Evolutionary conservation across 1,284 basidiomycete genomes (phyloP).

Genomic region (Trichosporon asahii): DNA sequence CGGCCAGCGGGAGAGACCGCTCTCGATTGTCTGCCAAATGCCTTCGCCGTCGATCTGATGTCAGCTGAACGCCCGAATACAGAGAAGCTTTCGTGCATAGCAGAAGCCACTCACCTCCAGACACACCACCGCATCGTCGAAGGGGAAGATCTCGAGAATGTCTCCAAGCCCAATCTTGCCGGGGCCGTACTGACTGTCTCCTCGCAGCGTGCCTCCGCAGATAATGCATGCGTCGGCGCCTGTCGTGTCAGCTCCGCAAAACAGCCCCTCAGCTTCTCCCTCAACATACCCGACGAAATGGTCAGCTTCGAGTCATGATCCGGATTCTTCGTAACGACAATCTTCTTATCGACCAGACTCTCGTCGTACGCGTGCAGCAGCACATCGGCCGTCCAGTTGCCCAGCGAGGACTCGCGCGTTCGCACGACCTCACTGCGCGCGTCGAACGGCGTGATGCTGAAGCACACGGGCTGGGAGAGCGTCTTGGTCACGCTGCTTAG

Average conservation of each 20-base stretch:
- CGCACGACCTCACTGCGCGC: slow-evolving; percentile 72
- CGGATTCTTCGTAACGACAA: slow-evolving; percentile 1
- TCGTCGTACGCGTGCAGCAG: slow-evolving; percentile 83
- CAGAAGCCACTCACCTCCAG: slow-evolving; percentile 51
- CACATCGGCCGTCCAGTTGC: slow-evolving; percentile 88
- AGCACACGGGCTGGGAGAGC: slow-evolving; percentile 70
- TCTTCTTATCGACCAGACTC: slow-evolving; percentile 53
- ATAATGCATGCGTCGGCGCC: slow-evolving; percentile 71
- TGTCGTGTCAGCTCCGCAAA: slow-evolving; percentile 33
- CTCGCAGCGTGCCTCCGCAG: slow-evolving; percentile 80
- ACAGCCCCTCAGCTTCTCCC: slow-evolving; percentile 34
- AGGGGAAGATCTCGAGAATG: slow-evolving; percentile 73
- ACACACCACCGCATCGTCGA: slow-evolving; percentile 80
- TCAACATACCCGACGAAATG: background rate
- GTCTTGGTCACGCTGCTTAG: slow-evolving; percentile 69
- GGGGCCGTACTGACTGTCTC: slow-evolving; percentile 79
- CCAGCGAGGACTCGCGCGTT: slow-evolving; percentile 64
- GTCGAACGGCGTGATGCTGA: slow-evolving; percentile 65
- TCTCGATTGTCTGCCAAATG: slow-evolving; percentile 78
- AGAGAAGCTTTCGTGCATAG: too few species aligned
- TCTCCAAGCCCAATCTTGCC: slow-evolving; percentile 77
- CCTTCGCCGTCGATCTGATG: slow-evolving; percentile 65
- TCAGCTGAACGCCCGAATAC: background rate
- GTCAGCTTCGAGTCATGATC: background rate
- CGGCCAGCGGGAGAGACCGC: slow-evolving; percentile 72